These are phyloP conservation scores for Inonotus hispidus DNA, from an alignment of 1,284 basidiomycete genomes.

Conservation along the genomic window DNA sequence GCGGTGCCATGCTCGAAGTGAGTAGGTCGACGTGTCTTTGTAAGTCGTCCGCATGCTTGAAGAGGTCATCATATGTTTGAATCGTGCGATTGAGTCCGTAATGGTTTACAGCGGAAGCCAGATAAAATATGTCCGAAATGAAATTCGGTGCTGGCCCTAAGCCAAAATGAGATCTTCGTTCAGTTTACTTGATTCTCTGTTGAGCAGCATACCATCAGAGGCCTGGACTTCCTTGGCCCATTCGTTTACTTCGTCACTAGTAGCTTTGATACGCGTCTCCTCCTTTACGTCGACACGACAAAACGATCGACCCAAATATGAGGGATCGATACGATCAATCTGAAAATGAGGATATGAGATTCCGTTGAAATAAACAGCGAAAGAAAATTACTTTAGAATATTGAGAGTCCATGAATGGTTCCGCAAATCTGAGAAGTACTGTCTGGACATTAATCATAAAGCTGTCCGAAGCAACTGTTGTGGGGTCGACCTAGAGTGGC, in stretches of 20 bases:
- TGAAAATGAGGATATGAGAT: constrained; percentile 28
- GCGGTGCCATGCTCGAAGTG: constrained; percentile 68
- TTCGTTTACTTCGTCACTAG: constrained; percentile 73
- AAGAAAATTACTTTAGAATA: constrained; percentile 69
- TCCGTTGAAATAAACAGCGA: not conserved
- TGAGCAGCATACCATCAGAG: constrained; percentile 34
- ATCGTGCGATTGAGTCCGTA: constrained; percentile 82
- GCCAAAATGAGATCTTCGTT: constrained; percentile 10
- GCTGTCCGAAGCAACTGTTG: constrained; percentile 85
- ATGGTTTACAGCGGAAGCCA: constrained; percentile 80
- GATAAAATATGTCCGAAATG: constrained; percentile 93
- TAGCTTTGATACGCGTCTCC: constrained; percentile 89
- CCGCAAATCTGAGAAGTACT: constrained; percentile 83
- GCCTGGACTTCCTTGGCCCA: constrained; percentile 57
- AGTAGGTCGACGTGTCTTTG: constrained; percentile 64
- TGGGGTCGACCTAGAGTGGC: constrained; percentile 62
- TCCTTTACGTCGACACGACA: constrained; percentile 72
- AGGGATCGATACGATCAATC: constrained; percentile 88
- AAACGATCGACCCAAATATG: constrained; percentile 68
- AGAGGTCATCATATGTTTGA: constrained; percentile 63
- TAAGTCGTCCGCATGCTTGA: constrained; percentile 71
- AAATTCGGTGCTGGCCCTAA: constrained; percentile 72
- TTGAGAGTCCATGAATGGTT: constrained; percentile 92
- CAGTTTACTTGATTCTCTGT: not conserved
- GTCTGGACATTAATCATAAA: constrained; percentile 92